A percentile compares a stretch with the other conserved stretches of the same genome.
Conservation (phyloP, 768 basidiomycete genomes). For the Nidularia pulvinata region DNA sequence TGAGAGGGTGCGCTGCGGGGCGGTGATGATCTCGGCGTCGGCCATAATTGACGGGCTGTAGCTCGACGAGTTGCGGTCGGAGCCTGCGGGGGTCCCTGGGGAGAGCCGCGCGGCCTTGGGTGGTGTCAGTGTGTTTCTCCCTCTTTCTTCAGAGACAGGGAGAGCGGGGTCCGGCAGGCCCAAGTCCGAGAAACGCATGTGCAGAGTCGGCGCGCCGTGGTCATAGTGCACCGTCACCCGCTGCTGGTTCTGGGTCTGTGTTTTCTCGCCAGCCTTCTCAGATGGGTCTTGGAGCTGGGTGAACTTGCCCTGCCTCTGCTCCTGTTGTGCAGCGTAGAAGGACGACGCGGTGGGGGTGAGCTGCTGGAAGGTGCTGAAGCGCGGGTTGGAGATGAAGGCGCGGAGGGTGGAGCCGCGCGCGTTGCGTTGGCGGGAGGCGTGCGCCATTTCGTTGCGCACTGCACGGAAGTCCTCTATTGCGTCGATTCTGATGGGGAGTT, state of each 20-base stretch:
- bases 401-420: constrained; percentile 36
- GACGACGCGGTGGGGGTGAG: constrained; percentile 43
- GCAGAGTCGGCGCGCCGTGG: constrained; percentile 46
- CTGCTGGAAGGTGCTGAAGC: constrained; percentile 51
- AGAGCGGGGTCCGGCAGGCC: constrained; percentile 38
- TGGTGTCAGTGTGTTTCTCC: no score
- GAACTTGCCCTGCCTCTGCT: constrained; percentile 13
- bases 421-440: not conserved
- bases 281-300: not conserved
- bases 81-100: not conserved
- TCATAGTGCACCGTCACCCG: constrained; percentile 52
- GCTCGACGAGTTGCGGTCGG: not conserved
- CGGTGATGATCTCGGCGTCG: constrained; percentile 21
- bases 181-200: constrained; percentile 54
- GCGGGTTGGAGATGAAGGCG: constrained; percentile 54
- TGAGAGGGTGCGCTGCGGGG: constrained; percentile 18
- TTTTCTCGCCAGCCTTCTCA: constrained; percentile 6
- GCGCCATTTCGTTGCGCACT: constrained; percentile 35
- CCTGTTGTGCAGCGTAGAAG: constrained; percentile 29
- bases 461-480: constrained; percentile 48
- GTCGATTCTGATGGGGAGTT: constrained; percentile 40
- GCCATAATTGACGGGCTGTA: constrained; percentile 6
- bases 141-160: no score
- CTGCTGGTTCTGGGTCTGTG: constrained; percentile 19
- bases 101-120: constrained; percentile 1